Base-by-base conservation (phyloP, 192 early-diverging fungal species). In the Rhizophagus prolifer region DNA sequence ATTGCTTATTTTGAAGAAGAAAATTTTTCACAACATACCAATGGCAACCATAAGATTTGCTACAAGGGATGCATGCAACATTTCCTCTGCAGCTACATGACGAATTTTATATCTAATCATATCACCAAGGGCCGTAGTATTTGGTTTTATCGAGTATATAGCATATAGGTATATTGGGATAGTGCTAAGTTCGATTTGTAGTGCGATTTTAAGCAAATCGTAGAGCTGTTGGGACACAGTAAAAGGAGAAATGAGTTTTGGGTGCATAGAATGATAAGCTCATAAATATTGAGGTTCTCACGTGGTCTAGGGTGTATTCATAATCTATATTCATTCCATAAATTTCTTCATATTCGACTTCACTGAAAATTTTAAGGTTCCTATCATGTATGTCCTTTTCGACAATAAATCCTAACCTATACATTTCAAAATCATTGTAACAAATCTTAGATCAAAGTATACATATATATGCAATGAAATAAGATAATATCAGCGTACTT, bases 331-430 rank as follows among this genome's bases (percentile, higher is more conserved):
- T n/a, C 1, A 54, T 1, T 71, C 12, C 9, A 13, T 50, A 60
- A 61, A 60, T 4, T 34, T 59, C 5, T 2, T 34, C 34, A 12
- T 12, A 30, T 73, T 73, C 58, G 34, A 61, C 26, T 41, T 73
- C 72, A 38, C 16, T n/a, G 14, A 73, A 73, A 61, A 8, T 31
- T 72, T 72, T 72, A 4, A 31, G 34, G 2, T 58, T 31, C 31
- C 31, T 25, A 31, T 44, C 26, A 60, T n/a, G 3, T 31, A 73
- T 38, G 3, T 38, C 16, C 13, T 61, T 73, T 23, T 73, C 72
- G 4, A 73, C 72, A 61, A 73, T 25, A 73, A 73, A 73, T 38
- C 72, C 72, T 41, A 73, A 61, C 59, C 72, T 73, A 21, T 9
- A 61, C n/a, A 61, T 25, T 60, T 61, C 36, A 69, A 50, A 70